phyloP scores from a whole-genome alignment of 176 grass and related monocot genomes.

The Tillandsia leiboldiana region DNA sequence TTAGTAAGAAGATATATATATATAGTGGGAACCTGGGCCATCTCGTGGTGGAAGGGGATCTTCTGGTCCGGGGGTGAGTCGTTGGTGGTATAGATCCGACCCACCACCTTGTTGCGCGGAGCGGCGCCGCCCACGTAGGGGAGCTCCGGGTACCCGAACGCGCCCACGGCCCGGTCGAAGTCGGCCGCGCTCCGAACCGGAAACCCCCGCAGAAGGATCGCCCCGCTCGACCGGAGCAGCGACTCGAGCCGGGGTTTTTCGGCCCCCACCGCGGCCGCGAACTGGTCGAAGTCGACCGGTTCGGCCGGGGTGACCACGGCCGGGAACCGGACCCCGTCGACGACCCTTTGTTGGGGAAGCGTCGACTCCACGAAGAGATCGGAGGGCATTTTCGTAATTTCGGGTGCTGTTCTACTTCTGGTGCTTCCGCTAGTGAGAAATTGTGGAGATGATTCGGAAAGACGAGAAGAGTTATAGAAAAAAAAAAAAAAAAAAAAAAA shows the following conservation, averaged over 20 bases:
- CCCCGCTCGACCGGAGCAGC: constrained; percentile 50
- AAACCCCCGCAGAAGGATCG: constrained; percentile 69
- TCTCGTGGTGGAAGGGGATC: constrained; percentile 98
- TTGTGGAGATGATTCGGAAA: too few species aligned
- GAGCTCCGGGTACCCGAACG: constrained; percentile 86
- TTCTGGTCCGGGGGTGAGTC: constrained; percentile 92
- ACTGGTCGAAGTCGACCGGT: constrained; percentile 12
- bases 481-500: too few species aligned
- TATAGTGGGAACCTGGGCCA: constrained; percentile 64
- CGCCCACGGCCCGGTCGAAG: constrained; percentile 62
- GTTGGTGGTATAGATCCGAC: constrained; percentile 83
- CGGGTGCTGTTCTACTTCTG: too few species aligned
- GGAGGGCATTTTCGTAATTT: too few species aligned
- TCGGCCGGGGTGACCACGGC: constrained; percentile 47
- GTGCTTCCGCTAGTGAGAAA: too few species aligned
- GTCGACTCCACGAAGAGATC: constrained; percentile 41
- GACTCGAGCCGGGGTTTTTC: constrained; percentile 46
- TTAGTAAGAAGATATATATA: too few species aligned
- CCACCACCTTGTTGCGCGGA: constrained; percentile 75
- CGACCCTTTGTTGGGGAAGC: constrained; percentile 45
- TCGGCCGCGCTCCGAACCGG: constrained; percentile 36
- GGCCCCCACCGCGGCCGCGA: constrained; percentile 36
- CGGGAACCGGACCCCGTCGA: constrained; percentile 64
- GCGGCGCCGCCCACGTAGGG: constrained; percentile 88
- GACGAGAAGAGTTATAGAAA: too few species aligned